Base-by-base conservation (phyloP, 73 alveolate genomes). In the Paramecium primaurelia region DNA sequence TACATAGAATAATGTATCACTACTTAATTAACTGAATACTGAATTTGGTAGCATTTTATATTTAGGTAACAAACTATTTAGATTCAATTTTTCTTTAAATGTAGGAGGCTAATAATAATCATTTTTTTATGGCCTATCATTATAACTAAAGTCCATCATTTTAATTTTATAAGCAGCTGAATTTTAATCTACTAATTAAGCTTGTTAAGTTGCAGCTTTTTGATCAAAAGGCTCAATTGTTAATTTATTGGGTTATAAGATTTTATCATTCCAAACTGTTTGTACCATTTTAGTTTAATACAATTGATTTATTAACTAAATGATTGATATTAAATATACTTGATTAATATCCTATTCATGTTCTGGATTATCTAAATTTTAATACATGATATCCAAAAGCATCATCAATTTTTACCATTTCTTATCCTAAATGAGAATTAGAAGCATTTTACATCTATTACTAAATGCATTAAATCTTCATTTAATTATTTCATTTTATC, bases 121-220 rank as follows among this genome's bases (percentile, higher is more conserved):
- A 80, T 47, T 80, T 20, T 64, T 36, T 12, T 80, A 47, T 4
- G 91, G 91, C 18, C 91, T 40, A 80, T 80, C 91, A 6, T 25
- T 22, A 16, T 80, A 80, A 45, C 91, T 80, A 16, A 80, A 44
- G 12, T 80, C 91, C 91, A 80, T 80, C 77, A 42, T 45, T 80
- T 47, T 80, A 9, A 80, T 38, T 47, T 80, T 80, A 49, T 80
- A 80, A 11, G 71, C 77, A 3, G 58, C 77, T n/a, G 71, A 40
- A 49, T 49, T 80, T 80, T 80, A 44, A 80, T 80, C 91, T 25
- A 80, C 58, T 45, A 80, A 80, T 80, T 80, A 45, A 11, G 91
- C 91, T 47, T 80, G 25, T 45, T 80, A 6, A 47, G 77, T 25
- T 45, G 75, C 77, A 12, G 73, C 71, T 9, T 45, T 45, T 16